phyloP scores from a whole-genome alignment of 805 yeast genomes.

The Metschnikowia baotianmanensis region DNA sequence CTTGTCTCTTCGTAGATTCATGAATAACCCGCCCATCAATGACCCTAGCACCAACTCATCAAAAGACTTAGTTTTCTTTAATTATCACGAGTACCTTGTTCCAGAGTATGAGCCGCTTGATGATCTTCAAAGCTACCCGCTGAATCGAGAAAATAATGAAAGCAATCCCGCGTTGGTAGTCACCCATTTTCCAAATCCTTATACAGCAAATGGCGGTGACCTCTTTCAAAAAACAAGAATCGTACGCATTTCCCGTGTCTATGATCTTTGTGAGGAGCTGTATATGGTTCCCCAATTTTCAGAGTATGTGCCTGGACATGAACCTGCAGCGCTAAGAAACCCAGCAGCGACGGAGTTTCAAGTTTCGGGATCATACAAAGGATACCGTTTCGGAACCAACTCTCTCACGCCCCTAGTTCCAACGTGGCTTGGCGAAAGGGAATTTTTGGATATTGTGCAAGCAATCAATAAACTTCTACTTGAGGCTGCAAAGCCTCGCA shows the following conservation, averaged over 20 bases:
- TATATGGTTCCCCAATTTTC: slow-evolving; percentile 58
- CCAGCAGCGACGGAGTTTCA: slow-evolving; percentile 23
- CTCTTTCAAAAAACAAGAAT: slow-evolving; percentile 46
- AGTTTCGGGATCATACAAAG: slow-evolving; percentile 39
- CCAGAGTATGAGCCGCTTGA: slow-evolving; percentile 1
- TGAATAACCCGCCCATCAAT: slow-evolving; percentile 24
- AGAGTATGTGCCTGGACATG: slow-evolving; percentile 52
- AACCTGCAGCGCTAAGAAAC: slow-evolving; percentile 53
- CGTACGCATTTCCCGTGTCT: slow-evolving; percentile 62
- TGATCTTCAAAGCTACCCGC: too few species aligned
- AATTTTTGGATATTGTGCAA: slow-evolving; percentile 42
- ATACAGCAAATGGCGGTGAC: slow-evolving; percentile 32
- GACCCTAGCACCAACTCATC: slow-evolving; percentile 12
- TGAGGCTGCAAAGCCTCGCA: slow-evolving; percentile 40
- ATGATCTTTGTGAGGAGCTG: slow-evolving; percentile 27
- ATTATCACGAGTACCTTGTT: slow-evolving; percentile 61
- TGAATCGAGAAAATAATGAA: slow-evolving; percentile 22
- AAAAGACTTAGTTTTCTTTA: slow-evolving; percentile 44
- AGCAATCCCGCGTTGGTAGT: slow-evolving; percentile 34
- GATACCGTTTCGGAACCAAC: slow-evolving; percentile 48
- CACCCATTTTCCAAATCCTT: slow-evolving; percentile 67
- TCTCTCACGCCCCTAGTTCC: slow-evolving; percentile 49
- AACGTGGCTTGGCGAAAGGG: slow-evolving; percentile 23
- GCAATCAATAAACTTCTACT: slow-evolving; percentile 43
- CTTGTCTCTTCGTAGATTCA: neutral